Base-by-base conservation (phyloP, 1,139 yeast species). In the Kodamaea sp. region DNA sequence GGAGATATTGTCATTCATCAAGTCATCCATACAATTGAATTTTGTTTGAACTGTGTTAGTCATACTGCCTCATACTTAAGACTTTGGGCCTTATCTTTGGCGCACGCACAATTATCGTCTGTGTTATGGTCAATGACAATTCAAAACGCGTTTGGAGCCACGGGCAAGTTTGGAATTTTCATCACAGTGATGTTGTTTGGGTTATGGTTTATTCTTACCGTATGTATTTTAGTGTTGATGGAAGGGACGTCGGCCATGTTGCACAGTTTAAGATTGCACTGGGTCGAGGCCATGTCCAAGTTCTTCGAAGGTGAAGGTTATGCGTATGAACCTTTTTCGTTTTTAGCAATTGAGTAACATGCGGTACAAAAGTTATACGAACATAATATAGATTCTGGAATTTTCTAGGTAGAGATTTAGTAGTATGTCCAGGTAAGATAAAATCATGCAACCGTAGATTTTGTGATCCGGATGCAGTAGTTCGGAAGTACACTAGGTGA, bases 261-360 rank as follows among this genome's bases (percentile, higher is more conserved):
- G 53, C 99, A 94, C 63, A 86, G 97, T 16, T 75, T 94, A 52
- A 85, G 98, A 63, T 70, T 92, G 55, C 98, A 92, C 60, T 92
- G 99, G 99, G 98, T 94, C 37, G 99, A 94, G 64, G 90, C 97
- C 21, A 94, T 94, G 97, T 89, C 97, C 32, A 94, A 94, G 66
- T 94, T 87, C 60, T 94, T 92, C 53, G 88, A 85, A 52, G 98
- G 98, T 49, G 97, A 92, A 56, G 98, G 98, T 34, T 75, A 81
- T 42, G 80, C 88, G 1, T 92, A 87, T 58, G 81, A 78, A 43
- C 98, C 98, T 21, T 90, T 88, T 56, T 35, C 23, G 15, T 46
- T 41, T 23, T 31, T 37, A 12, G 33, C 31, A 9, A 39, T 44
- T 7, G 38, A 31, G 22, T 18, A 18, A 18, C 21, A 18, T 9